Conservation (phyloP, 768 basidiomycete species). For the Panellus pusillus region DNA sequence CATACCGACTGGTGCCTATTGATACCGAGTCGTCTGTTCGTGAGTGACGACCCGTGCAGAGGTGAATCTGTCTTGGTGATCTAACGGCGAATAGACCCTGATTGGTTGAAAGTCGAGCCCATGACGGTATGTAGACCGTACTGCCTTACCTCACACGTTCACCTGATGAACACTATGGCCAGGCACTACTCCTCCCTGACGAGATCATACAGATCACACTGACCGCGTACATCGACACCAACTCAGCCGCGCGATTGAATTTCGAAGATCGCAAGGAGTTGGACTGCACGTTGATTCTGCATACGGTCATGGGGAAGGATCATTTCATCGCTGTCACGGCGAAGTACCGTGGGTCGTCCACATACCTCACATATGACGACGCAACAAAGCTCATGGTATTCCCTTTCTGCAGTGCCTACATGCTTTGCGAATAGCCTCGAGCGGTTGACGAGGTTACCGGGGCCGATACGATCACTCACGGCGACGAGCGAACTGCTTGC, state of each 20-base stretch:
- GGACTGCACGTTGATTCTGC: slow-evolving; percentile 65
- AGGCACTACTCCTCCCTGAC: slow-evolving; percentile 68
- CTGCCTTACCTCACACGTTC: neutral
- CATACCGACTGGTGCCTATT: slow-evolving; percentile 65
- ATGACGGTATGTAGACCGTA: slow-evolving; percentile 43
- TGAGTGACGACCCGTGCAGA: slow-evolving; percentile 33
- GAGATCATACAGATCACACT: slow-evolving; percentile 48
- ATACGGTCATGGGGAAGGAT: slow-evolving; percentile 71
- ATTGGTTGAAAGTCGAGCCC: slow-evolving; percentile 63
- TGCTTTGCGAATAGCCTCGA: slow-evolving; percentile 70
- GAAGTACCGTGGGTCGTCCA: slow-evolving; percentile 54
- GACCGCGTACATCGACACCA: slow-evolving; percentile 52
- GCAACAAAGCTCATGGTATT: neutral
- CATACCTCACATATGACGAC: neutral
- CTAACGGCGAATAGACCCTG: slow-evolving; percentile 39
- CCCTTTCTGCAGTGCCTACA: slow-evolving; percentile 54
- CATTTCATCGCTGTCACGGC: slow-evolving; percentile 67
- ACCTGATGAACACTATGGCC: neutral
- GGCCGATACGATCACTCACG: slow-evolving; percentile 55
- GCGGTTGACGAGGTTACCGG: slow-evolving; percentile 57
- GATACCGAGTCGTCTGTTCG: slow-evolving; percentile 46
- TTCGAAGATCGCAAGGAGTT: slow-evolving; percentile 41
- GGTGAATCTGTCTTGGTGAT: neutral
- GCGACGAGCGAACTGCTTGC: slow-evolving; percentile 47
- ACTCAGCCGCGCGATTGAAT: slow-evolving; percentile 55